phyloP scores from a whole-genome alignment of 208 protist species.

The Sergeia podlipaevii region DNA sequence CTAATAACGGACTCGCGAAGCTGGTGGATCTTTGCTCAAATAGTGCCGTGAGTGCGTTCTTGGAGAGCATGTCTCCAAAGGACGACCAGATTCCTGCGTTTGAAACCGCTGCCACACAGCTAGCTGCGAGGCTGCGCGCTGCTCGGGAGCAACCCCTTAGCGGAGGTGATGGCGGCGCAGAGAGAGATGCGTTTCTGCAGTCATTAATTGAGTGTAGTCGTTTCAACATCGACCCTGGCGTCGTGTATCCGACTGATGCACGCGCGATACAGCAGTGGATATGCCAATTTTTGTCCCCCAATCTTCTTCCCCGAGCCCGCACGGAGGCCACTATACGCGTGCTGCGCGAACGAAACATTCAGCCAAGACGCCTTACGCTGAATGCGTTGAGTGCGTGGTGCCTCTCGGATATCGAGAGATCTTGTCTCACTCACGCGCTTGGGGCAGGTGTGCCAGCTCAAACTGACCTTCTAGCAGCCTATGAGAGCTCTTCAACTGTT shows the following conservation, averaged over 20 bases:
- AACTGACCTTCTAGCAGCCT: not conserved
- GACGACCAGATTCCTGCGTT: slow-evolving; percentile 37
- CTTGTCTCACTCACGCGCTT: slow-evolving; percentile 33
- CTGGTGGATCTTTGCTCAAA: slow-evolving; percentile 45
- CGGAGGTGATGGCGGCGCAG: too few relatives aligned
- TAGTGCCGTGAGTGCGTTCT: slow-evolving; percentile 39
- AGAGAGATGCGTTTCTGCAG: too few relatives aligned
- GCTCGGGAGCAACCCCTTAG: too few relatives aligned
- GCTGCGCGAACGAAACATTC: slow-evolving; percentile 23
- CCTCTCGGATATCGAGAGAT: slow-evolving; percentile 52
- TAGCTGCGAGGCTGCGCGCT: slow-evolving; percentile 49
- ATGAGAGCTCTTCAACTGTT: slow-evolving; percentile 10
- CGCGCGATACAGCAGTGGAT: slow-evolving; percentile 46
- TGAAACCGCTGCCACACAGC: slow-evolving; percentile 62
- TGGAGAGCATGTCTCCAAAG: slow-evolving; percentile 45
- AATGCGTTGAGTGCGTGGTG: slow-evolving; percentile 56
- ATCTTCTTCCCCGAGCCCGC: slow-evolving; percentile 26
- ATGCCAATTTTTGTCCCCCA: slow-evolving; percentile 17
- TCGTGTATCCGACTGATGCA: slow-evolving; percentile 54
- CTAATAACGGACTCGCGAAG: slow-evolving; percentile 28
- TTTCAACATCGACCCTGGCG: slow-evolving; percentile 52
- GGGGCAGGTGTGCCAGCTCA: too few relatives aligned
- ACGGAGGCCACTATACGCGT: slow-evolving; percentile 18
- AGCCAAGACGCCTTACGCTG: slow-evolving; percentile 46
- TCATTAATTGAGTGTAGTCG: slow-evolving; percentile 20